These are phyloP conservation scores for Eremochloa ophiuroides DNA, from an alignment of 176 grass and related monocot genomes.

Conservation along the genomic window DNA sequence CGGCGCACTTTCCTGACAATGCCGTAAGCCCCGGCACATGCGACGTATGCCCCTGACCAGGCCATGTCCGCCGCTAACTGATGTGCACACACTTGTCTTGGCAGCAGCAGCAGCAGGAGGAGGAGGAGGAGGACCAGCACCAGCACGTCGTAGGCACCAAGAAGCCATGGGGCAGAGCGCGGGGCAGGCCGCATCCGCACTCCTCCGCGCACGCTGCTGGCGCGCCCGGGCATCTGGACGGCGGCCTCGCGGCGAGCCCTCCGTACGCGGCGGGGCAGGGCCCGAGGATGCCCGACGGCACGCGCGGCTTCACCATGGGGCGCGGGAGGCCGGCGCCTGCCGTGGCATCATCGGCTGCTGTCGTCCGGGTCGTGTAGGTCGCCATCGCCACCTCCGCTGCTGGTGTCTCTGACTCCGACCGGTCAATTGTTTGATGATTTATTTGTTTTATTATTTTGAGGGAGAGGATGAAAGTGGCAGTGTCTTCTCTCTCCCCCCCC, in stretches of 20 bases:
- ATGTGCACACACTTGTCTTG: background rate
- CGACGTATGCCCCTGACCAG: background rate
- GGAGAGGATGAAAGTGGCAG: background rate
- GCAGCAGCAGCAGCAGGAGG: background rate
- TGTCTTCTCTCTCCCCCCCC: too few species aligned
- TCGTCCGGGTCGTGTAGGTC: background rate
- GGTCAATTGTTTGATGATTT: background rate
- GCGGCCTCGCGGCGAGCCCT: constrained; percentile 4
- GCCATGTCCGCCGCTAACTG: background rate
- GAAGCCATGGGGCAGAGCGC: constrained; percentile 48
- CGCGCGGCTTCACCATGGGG: constrained; percentile 56
- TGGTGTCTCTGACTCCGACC: background rate
- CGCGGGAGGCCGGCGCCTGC: constrained; percentile 27
- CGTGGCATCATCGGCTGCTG: background rate
- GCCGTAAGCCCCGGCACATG: background rate
- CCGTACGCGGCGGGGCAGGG: constrained; percentile 17
- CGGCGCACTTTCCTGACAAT: constrained; percentile 19
- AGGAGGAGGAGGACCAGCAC: background rate
- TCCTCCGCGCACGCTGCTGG: background rate
- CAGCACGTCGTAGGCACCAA: background rate
- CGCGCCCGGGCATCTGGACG: background rate
- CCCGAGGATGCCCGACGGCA: constrained; percentile 62
- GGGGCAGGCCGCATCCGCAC: constrained; percentile 19
- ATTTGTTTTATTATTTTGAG: background rate
- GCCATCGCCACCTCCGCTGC: background rate